These are phyloP conservation scores for Saturnispora bothae DNA, from an alignment of 805 yeast genomes.

Conservation along the genomic window DNA sequence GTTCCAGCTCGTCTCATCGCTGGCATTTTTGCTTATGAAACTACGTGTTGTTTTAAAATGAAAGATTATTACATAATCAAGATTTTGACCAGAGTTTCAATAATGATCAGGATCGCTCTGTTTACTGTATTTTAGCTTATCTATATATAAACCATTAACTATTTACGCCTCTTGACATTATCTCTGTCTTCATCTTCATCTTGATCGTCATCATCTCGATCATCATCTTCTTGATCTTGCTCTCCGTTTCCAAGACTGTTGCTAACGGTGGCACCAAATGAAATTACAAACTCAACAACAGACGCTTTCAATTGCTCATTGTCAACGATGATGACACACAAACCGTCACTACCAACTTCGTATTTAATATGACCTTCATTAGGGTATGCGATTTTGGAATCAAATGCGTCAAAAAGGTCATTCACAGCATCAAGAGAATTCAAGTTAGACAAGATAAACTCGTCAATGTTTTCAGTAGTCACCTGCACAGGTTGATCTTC, in stretches of 20 bases:
- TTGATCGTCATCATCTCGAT: conserved; percentile 4
- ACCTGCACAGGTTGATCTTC: conserved; percentile 6
- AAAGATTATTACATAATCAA: background rate
- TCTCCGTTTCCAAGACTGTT: background rate
- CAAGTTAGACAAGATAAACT: conserved; percentile 16
- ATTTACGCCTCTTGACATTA: conserved; percentile 6
- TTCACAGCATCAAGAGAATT: conserved; percentile 39
- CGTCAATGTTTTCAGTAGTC: conserved; percentile 8
- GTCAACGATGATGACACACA: conserved; percentile 46
- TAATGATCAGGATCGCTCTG: too few relatives aligned
- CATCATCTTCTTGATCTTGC: background rate
- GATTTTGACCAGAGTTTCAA: background rate
- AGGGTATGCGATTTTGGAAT: conserved; percentile 40
- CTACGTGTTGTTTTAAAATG: too few relatives aligned
- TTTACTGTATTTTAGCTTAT: too few relatives aligned
- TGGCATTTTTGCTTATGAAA: too few relatives aligned
- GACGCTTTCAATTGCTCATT: conserved; percentile 27
- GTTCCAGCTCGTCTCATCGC: too few relatives aligned
- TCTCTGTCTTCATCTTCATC: conserved; percentile 11
- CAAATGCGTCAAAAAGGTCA: conserved; percentile 42
- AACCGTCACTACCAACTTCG: conserved; percentile 52
- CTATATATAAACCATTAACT: too few relatives aligned
- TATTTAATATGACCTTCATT: conserved; percentile 46
- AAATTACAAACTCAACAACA: conserved; percentile 33
- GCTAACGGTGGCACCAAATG: conserved; percentile 10